Percentiles rank a stretch among this genome's conserved stretches.
Evolutionary conservation across 2,329 filamentous ascomycete genomes (phyloP).

Genomic region (Beauveria australis): DNA sequence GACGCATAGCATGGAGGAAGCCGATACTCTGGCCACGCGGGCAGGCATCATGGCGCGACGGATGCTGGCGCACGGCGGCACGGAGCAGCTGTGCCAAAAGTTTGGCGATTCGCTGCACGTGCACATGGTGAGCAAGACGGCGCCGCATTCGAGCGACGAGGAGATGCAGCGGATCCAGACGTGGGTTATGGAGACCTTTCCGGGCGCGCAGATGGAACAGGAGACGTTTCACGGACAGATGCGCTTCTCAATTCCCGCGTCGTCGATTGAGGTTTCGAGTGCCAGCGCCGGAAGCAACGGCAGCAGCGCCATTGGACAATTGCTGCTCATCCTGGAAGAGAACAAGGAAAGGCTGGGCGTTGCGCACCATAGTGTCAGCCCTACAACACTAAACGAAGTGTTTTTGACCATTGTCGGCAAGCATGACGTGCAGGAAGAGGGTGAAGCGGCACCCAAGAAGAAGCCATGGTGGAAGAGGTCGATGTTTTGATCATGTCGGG

Average conservation of each 20-base stretch:
- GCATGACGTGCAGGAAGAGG: constrained; percentile 67
- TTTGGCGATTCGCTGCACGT: constrained; percentile 70
- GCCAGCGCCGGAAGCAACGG: constrained; percentile 14
- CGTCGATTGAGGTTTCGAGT: constrained; percentile 16
- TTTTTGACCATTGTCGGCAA: constrained; percentile 72
- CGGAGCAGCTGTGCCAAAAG: constrained; percentile 56
- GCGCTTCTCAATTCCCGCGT: constrained; percentile 19
- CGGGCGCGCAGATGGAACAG: constrained; percentile 54
- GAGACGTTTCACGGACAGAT: constrained; percentile 36
- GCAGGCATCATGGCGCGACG: constrained; percentile 67
- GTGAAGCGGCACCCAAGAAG: constrained; percentile 27
- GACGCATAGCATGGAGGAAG: constrained; percentile 76
- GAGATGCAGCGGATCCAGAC: constrained; percentile 55
- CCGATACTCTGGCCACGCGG: constrained; percentile 58
- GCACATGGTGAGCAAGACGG: constrained; percentile 63
- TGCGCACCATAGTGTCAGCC: constrained; percentile 73
- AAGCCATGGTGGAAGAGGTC: constrained; percentile 17
- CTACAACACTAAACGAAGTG: constrained; percentile 80
- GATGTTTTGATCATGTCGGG: neutral
- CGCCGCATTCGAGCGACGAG: constrained; percentile 57
- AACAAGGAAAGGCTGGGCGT: constrained; percentile 58
- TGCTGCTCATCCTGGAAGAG: constrained; percentile 64
- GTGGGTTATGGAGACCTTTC: constrained; percentile 55
- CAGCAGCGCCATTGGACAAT: constrained; percentile 49
- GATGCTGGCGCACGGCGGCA: constrained; percentile 72